Evolutionary conservation across 2,329 filamentous ascomycete genomes (phyloP).

Genomic region (Ophiostoma novo-ulmi): DNA sequence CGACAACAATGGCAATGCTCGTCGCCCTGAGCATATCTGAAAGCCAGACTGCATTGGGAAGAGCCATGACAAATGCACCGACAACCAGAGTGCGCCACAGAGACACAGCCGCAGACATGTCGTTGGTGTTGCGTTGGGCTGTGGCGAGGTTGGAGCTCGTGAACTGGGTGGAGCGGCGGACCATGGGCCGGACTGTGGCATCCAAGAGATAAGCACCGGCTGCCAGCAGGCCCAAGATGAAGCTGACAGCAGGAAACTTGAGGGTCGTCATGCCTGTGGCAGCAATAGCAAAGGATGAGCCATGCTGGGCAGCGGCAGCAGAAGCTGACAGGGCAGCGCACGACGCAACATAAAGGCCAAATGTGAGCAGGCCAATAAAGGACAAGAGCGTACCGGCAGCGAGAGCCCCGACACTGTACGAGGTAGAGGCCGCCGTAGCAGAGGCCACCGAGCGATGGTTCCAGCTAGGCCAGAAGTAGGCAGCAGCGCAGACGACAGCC

Average conservation of each 20-base stretch:
- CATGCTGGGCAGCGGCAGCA: background rate
- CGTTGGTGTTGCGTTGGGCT: constrained; percentile 43
- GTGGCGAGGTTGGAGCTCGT: constrained; percentile 45
- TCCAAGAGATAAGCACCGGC: constrained; percentile 41
- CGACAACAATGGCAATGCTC: constrained; percentile 40
- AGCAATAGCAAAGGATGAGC: background rate
- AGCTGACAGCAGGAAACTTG: constrained; percentile 36
- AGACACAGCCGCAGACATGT: constrained; percentile 44
- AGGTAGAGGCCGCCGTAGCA: constrained; percentile 35
- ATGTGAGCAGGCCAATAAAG: constrained; percentile 41
- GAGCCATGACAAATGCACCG: constrained; percentile 42
- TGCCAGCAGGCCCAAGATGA: constrained; percentile 46
- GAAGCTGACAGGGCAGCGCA: background rate
- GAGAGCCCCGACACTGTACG: background rate
- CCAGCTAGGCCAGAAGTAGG: constrained; percentile 27
- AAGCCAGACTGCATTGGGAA: constrained; percentile 38
- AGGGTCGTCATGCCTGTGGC: constrained; percentile 33
- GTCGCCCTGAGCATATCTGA: constrained; percentile 37
- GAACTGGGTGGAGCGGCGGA: constrained; percentile 46
- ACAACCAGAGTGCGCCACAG: constrained; percentile 40
- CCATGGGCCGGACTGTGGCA: constrained; percentile 39
- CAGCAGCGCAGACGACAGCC: constrained; percentile 33
- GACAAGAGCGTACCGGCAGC: constrained; percentile 32
- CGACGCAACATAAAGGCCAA: constrained; percentile 40
- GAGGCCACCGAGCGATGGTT: constrained; percentile 35